phyloP scores from a whole-genome alignment of 345 rosid species.

The Bruguiera gymnorhiza region DNA sequence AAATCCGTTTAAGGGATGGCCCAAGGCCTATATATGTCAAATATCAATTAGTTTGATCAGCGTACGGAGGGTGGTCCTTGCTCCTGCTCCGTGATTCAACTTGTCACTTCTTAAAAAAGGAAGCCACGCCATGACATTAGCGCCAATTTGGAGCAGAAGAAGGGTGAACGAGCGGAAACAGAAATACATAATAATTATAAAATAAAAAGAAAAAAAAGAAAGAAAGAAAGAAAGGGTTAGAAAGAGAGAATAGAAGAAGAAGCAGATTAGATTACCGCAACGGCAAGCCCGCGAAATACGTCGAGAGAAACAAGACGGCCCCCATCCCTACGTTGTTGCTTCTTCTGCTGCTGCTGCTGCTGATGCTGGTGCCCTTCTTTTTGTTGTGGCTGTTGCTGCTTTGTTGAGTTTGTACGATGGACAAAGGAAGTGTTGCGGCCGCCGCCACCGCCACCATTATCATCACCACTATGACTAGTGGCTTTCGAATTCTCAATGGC shows the following conservation, averaged over 20 bases:
- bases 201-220: background rate
- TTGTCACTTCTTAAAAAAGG: no score
- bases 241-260: background rate
- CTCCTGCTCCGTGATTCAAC: no score
- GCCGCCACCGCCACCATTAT: background rate
- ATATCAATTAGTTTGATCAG: no score
- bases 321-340: background rate
- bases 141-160: background rate
- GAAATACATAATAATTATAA: background rate
- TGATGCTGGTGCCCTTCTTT: conserved; percentile 7
- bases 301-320: conserved; percentile 59
- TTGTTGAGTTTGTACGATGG: conserved; percentile 8
- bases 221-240: background rate
- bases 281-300: conserved; percentile 73
- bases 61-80: no score
- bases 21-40: no score
- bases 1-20: no score
- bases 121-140: background rate
- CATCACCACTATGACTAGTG: background rate
- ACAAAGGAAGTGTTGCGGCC: conserved; percentile 4
- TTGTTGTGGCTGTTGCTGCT: conserved; percentile 1
- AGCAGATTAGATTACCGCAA: conserved; percentile 35
- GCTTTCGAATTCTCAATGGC: no score
- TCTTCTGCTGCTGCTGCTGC: background rate
- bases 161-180: background rate